Evolutionary conservation across 768 basidiomycete genomes (phyloP).

Genomic region (Exsudoporus frostii): DNA sequence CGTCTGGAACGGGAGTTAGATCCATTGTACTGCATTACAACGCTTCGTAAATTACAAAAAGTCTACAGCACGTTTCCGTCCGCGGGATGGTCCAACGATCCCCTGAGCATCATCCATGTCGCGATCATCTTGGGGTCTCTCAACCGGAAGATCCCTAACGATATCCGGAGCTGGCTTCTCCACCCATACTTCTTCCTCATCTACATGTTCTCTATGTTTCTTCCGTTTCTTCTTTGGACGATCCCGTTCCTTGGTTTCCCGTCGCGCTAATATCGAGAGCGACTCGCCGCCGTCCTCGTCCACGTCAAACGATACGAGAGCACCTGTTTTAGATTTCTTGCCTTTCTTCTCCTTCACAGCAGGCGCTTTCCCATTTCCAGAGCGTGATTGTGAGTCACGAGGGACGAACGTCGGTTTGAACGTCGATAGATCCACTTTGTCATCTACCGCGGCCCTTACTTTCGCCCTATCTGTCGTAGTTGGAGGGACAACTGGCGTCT

Average conservation of each 20-base stretch:
- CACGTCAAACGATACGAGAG: conserved; percentile 73
- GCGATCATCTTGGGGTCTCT: conserved; percentile 10
- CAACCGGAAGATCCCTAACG: conserved; percentile 36
- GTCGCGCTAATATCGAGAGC: conserved; percentile 27
- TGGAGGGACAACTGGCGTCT: background rate
- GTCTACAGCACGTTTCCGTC: conserved; percentile 71
- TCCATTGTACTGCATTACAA: background rate
- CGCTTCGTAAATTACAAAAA: conserved; percentile 50
- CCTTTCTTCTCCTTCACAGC: conserved; percentile 46
- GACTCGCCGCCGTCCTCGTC: conserved; percentile 57
- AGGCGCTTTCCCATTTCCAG: conserved; percentile 40
- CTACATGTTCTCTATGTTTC: conserved; percentile 33
- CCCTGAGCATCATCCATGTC: conserved; percentile 18
- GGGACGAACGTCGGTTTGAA: conserved; percentile 91
- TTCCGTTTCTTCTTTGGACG: conserved; percentile 44
- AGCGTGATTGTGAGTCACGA: conserved; percentile 38
- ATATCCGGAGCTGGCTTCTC: conserved; percentile 57
- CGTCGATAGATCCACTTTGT: conserved; percentile 53
- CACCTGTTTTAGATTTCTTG: conserved; percentile 43
- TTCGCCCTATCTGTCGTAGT: background rate
- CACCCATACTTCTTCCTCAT: conserved; percentile 64
- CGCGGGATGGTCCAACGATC: conserved; percentile 30
- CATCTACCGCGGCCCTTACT: conserved; percentile 1
- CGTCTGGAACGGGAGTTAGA: background rate
- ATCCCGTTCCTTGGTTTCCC: conserved; percentile 35